Evolutionary conservation across 176 grass and related monocot genomes (phyloP).

Genomic region (Rhipidocladum racemiflorum): DNA sequence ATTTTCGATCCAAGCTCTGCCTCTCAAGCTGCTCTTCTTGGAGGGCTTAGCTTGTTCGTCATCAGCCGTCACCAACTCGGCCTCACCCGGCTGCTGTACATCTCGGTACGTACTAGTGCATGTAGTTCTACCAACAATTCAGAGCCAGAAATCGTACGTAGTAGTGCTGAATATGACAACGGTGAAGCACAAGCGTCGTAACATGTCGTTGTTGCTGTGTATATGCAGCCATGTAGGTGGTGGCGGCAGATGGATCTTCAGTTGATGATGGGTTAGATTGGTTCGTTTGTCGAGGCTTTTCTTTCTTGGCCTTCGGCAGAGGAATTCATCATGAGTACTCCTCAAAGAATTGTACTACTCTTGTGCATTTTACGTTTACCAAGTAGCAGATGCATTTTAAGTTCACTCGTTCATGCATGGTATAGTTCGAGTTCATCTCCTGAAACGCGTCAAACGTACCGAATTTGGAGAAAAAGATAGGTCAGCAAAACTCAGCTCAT

Average conservation of each 20-base stretch:
- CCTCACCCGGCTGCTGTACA: neutral
- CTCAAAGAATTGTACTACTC: no score
- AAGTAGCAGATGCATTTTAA: no score
- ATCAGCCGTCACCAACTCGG: neutral
- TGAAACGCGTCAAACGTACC: no score
- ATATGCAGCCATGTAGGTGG: neutral
- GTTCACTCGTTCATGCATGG: no score
- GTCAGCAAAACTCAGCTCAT: no score
- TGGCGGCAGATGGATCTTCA: no score
- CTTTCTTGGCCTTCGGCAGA: neutral
- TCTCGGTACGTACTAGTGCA: neutral
- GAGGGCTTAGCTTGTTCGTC: no score
- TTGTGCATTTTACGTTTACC: no score
- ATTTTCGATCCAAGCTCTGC: neutral
- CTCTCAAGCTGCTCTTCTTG: neutral
- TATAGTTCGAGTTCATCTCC: no score
- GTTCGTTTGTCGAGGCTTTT: neutral
- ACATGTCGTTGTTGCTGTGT: neutral
- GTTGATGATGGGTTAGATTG: neutral
- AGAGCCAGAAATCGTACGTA: no score
- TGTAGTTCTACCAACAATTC: neutral
- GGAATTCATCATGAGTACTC: no score
- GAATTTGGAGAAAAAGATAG: no score
- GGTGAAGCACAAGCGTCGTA: neutral
- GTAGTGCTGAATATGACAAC: neutral